phyloP scores from a whole-genome alignment of 2,329 filamentous ascomycete species.

The Stachybotrys echinatus region DNA sequence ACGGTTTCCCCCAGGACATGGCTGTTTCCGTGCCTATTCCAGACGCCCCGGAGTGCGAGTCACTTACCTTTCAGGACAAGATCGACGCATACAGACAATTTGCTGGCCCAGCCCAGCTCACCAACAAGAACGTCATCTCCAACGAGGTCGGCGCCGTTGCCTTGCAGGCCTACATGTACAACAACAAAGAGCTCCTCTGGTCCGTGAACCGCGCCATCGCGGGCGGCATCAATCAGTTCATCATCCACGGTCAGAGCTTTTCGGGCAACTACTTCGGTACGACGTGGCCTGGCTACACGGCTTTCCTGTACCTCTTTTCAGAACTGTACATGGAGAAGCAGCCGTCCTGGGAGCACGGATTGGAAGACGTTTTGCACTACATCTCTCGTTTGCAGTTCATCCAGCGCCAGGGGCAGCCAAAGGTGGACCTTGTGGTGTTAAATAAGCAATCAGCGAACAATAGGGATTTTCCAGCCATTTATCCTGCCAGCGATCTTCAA shows the following conservation, averaged over 20 bases:
- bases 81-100: constrained; percentile 3
- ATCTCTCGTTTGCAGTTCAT: background rate
- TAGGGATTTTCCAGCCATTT: too few species aligned
- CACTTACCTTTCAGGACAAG: background rate
- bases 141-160: constrained; percentile 2
- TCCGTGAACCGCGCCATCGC: background rate
- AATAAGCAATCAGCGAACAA: constrained; percentile 3
- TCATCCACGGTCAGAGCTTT: constrained; percentile 3
- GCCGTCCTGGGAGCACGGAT: constrained; percentile 2
- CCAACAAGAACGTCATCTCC: constrained; percentile 2
- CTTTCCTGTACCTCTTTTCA: constrained; percentile 3
- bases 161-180: background rate
- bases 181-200: too few species aligned
- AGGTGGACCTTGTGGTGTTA: constrained; percentile 2
- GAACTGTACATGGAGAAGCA: background rate
- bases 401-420: background rate
- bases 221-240: constrained; percentile 1
- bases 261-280: constrained; percentile 2
- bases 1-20: constrained; percentile 5
- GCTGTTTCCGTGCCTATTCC: background rate
- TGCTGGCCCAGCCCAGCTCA: background rate
- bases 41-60: constrained; percentile 4
- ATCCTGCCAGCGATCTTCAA: too few species aligned
- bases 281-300: constrained; percentile 4
- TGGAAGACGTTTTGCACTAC: constrained; percentile 1